Conservation (phyloP, 2,329 filamentous ascomycete genomes). For the Plenodomus tracheiphilus region DNA sequence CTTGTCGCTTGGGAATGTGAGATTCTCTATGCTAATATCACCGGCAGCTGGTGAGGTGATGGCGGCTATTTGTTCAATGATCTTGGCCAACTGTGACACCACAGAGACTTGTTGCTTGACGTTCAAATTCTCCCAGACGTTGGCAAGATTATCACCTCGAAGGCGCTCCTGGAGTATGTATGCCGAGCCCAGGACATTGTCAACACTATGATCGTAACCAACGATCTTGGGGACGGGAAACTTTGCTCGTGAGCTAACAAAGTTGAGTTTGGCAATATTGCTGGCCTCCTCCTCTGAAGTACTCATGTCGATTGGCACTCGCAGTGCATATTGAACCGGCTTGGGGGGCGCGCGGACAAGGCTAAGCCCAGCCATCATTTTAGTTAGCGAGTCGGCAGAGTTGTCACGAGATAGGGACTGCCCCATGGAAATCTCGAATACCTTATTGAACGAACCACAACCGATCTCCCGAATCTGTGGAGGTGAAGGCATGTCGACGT, state of each 20-base stretch:
- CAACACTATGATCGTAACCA: not conserved
- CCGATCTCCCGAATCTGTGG: too few relatives aligned
- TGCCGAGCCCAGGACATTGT: slow-evolving; percentile 1
- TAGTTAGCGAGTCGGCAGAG: too few relatives aligned
- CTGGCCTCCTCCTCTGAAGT: slow-evolving; percentile 1
- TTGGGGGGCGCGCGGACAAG: too few relatives aligned
- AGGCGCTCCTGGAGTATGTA: slow-evolving; percentile 7
- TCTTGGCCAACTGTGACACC: not conserved
- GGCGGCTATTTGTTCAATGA: slow-evolving; percentile 3
- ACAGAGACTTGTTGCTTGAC: slow-evolving; percentile 5
- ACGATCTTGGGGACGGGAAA: slow-evolving; percentile 2
- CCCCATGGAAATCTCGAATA: too few relatives aligned
- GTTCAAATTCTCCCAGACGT: too few relatives aligned
- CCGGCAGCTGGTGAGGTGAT: slow-evolving; percentile 6
- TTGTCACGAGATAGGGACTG: too few relatives aligned
- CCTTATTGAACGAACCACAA: too few relatives aligned
- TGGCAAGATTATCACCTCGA: not conserved
- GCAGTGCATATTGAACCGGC: too few relatives aligned
- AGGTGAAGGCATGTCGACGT: too few relatives aligned
- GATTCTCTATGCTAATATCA: not conserved
- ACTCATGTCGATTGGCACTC: too few relatives aligned
- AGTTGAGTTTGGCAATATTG: not conserved
- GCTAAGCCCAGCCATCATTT: too few relatives aligned
- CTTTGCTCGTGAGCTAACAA: not conserved
- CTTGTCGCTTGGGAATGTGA: not conserved